Conservation (phyloP, 371 early-diverging fungal species). For the Zancudomyces culisetae region DNA sequence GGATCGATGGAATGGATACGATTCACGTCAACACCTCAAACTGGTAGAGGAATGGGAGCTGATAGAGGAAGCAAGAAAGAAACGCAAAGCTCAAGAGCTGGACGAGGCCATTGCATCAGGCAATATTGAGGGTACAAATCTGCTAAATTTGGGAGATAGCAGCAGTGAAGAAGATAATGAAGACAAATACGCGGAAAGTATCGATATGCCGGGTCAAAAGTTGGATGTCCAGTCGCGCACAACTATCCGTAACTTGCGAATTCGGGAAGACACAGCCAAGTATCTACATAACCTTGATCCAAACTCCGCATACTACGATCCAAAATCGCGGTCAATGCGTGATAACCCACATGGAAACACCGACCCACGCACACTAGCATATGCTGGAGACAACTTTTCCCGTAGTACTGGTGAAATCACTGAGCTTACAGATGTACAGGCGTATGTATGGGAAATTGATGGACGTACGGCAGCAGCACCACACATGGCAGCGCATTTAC, state of each 20-base stretch:
- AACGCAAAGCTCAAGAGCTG: constrained; percentile 56
- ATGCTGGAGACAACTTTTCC: constrained; percentile 84
- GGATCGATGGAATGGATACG: constrained; percentile 95
- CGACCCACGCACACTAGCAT: constrained; percentile 9
- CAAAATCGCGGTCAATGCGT: constrained; percentile 95
- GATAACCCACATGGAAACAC: constrained; percentile 55
- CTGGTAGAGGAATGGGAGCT: constrained; percentile 55
- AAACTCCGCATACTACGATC: constrained; percentile 94
- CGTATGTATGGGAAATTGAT: constrained; percentile 85
- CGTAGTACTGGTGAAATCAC: constrained; percentile 67
- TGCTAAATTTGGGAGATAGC: constrained; percentile 12
- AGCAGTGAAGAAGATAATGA: constrained; percentile 68
- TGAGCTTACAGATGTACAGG: constrained; percentile 60
- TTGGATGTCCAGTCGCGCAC: constrained; percentile 78
- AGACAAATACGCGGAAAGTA: constrained; percentile 76
- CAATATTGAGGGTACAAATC: constrained; percentile 8
- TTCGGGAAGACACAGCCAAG: constrained; percentile 97
- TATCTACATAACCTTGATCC: constrained; percentile 84
- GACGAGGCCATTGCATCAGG: constrained; percentile 26
- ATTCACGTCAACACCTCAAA: constrained; percentile 57
- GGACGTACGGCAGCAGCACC: too few species aligned
- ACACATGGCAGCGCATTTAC: constrained; percentile 54
- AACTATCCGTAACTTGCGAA: constrained; percentile 87
- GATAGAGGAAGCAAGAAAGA: constrained; percentile 69
- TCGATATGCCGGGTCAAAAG: constrained; percentile 79